phyloP scores from a whole-genome alignment of 306 rosid genomes.

The Malus domestica region ASM211411v1 NC_041803.1:54418501-54419000 shows the following conservation, averaged over 20 bases:
- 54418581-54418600: not conserved
- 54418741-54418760: no score
- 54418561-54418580: not conserved
- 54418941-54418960: conserved; percentile 55
- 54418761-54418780: no score
- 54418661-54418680: no score
- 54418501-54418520: not conserved
- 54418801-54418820: no score
- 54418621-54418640: not conserved
- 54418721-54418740: no score
- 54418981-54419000: conserved; percentile 52
- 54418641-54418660: no score
- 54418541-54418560: not conserved
- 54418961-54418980: conserved; percentile 38
- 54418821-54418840: no score
- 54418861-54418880: not conserved
- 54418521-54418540: not conserved
- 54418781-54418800: no score
- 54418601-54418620: not conserved
- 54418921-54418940: not conserved
- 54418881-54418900: not conserved
- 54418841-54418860: not conserved
- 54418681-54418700: no score
- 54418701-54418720: no score
- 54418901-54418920: not conserved